Evolutionary conservation across 2,329 filamentous ascomycete species (phyloP), one percentile per base, ranked within the genome.

Genomic region (Hypoxylon sp.): DNA sequence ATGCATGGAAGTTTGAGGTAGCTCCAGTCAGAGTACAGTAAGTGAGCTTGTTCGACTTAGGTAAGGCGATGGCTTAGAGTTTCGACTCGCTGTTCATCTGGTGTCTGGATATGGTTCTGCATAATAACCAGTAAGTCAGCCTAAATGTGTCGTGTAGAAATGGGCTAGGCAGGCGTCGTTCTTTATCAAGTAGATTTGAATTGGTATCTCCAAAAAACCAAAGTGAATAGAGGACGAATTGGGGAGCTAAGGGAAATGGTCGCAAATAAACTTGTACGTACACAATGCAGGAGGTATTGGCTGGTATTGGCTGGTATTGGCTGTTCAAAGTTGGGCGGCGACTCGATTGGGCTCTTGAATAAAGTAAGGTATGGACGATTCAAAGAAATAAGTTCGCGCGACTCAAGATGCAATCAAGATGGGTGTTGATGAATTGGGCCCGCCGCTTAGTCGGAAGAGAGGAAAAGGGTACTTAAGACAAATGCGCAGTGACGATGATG

Each of bases 401-500:
- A 68, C 49, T 62, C 45, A 11, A 7, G 41, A 38, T 65, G 23
- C 41, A 56, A 60, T 57, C 49, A 28, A 41, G 49, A 25, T 52
- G n/a, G 34, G 17, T 51, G 36, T 23, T 23, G 49, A 60, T 38
- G 49, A 58, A 49, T 45, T 36, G 45, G 50, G 19, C 45, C 41
- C 17, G 28, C 38, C 30, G 36, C 36, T 61, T 41, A 45, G 1
- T 36, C 28, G n/a, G 45, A 21, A 50, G 17, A 55, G 32, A 49
- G 28, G 49, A 30, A 64, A 48, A 61, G 49, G 56, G 41, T 51
- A 21, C 13, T 32, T 49, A 32, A 25, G 25, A 41, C 13, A 14
- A 25, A 55, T 62, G 60, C 32, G 60, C 41, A 63, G 52, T 64
- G 57, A 67, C 60, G 57, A 63, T 67, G 68, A 68, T 68, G 65